Percentiles rank a stretch among this genome's conserved stretches.
phyloP scores from a whole-genome alignment of 208 protist genomes.

The Kentomonas sorsogonicus region DNA sequence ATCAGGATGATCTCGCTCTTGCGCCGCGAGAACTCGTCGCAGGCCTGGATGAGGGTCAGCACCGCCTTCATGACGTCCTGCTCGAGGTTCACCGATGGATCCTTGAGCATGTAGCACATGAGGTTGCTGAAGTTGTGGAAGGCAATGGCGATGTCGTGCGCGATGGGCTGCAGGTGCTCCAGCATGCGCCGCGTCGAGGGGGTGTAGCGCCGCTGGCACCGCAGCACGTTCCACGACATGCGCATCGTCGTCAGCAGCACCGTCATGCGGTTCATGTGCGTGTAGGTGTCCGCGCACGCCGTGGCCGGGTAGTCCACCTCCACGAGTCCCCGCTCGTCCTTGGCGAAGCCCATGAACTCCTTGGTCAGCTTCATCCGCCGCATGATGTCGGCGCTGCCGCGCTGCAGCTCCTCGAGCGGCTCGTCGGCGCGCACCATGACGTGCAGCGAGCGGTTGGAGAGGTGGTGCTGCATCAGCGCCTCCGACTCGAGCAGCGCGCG shows the following conservation, averaged over 20 bases:
- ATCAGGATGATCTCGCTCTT: conserved; percentile 82
- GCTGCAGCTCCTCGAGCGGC: conserved; percentile 45
- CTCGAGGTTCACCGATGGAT: conserved; percentile 59
- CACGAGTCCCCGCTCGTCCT: conserved; percentile 65
- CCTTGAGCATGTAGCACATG: conserved; percentile 61
- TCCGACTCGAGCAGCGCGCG: not conserved
- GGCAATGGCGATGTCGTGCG: conserved; percentile 41
- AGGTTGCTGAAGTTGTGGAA: conserved; percentile 61
- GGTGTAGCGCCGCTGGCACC: conserved; percentile 53
- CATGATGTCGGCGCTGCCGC: conserved; percentile 39
- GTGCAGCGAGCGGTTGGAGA: conserved; percentile 50
- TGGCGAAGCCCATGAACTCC: conserved; percentile 70
- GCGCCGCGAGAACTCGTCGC: conserved; percentile 56
- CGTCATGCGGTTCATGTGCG: conserved; percentile 74
- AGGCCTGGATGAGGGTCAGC: conserved; percentile 54
- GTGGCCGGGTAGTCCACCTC: conserved; percentile 69
- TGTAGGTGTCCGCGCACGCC: conserved; percentile 54
- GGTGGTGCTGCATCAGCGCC: not conserved
- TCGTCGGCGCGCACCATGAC: conserved; percentile 33
- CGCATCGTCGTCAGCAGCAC: conserved; percentile 76
- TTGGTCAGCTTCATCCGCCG: conserved; percentile 58
- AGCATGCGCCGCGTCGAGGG: conserved; percentile 49
- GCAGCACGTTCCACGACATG: conserved; percentile 79
- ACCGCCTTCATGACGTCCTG: conserved; percentile 66
- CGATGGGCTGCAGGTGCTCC: conserved; percentile 57